Evolutionary conservation across 768 basidiomycete genomes (phyloP), one percentile per base, ranked within the genome.

Genomic region (Aureoboletus auriporus): DNA sequence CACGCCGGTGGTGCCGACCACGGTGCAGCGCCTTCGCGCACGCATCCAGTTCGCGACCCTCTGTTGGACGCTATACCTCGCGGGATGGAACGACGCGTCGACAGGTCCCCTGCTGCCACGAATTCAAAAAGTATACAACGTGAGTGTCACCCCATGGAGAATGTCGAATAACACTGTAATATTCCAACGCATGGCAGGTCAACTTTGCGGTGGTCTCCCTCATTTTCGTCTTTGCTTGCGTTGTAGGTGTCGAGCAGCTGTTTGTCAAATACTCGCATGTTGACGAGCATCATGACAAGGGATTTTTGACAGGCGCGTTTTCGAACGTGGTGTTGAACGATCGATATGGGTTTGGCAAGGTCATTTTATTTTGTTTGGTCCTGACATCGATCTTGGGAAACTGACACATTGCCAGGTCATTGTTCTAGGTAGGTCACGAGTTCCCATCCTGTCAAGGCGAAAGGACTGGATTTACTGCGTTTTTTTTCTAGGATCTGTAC

Each of bases 171-270:
- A 23, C 20, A 23, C 20, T 23, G 20, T 23, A 23, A 23, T 4
- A 23, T 23, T 23, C 20, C 20, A 23, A 23, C 4, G 20, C 20
- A 23, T 23, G 20, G 14, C 44, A 72, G 74, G 57, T 75, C 39
- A 64, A 67, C 17, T 75, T 69, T 52, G 57, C 62, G 2, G 55
- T 66, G 26, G 74, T 75, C 4, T 75, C 75, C 23, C 47, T 76
- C 13, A 60, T 75, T 7, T 76, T 73, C 50, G 71, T 75, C 8
- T 65, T 69, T 47, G 63, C 68, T n/a, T 73, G 69, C 46, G 44
- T 61, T 9, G 74, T 71, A 39, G 20, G 70, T 66, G 23, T 34
- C 36, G 17, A 2, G 6, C 26, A 3, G 27, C 30, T 16, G 6
- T 40, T 20, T 23, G 20, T 4, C 20, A 23, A 23, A 4, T 23